These are phyloP conservation scores for Nitzschia sp. DNA, from an alignment of 108 stramenopile species.

Conservation along the genomic window DNA sequence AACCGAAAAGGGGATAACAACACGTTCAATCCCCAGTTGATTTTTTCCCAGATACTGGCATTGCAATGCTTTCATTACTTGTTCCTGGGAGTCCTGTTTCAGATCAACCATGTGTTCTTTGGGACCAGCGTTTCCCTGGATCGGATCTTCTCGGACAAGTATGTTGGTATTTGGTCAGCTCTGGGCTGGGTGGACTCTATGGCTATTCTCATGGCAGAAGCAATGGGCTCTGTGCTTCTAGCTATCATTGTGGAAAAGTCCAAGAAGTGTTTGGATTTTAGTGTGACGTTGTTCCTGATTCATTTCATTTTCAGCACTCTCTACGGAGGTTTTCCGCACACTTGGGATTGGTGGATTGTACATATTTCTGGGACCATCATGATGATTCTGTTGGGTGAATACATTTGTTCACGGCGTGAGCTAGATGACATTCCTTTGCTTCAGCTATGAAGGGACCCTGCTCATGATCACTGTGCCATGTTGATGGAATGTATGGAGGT, in stretches of 20 bases:
- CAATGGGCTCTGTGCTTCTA: conserved; percentile 43
- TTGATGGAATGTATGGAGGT: too few relatives aligned
- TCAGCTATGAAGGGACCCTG: conserved; percentile 21
- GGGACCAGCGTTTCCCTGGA: conserved; percentile 68
- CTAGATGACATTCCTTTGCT: conserved; percentile 80
- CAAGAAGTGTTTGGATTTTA: conserved; percentile 85
- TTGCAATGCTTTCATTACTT: conserved; percentile 83
- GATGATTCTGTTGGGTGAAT: conserved; percentile 83
- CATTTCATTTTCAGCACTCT: conserved; percentile 57
- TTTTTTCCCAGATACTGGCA: conserved; percentile 63
- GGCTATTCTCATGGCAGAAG: conserved; percentile 58
- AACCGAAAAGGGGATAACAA: background rate
- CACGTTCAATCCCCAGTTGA: conserved; percentile 44
- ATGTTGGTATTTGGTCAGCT: conserved; percentile 58
- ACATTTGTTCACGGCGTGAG: conserved; percentile 72
- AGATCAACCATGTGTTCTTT: conserved; percentile 69
- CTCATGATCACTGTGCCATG: background rate
- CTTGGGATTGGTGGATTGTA: conserved; percentile 84
- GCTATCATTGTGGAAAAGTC: conserved; percentile 56
- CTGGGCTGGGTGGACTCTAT: conserved; percentile 67
- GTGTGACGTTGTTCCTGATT: conserved; percentile 73
- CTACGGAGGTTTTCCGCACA: conserved; percentile 65
- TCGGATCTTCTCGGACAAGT: conserved; percentile 74
- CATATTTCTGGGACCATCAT: conserved; percentile 67
- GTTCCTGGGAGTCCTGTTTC: conserved; percentile 60